Base-by-base conservation (phyloP, 2,329 filamentous ascomycete genomes). In the Cladosporium sp. region DNA sequence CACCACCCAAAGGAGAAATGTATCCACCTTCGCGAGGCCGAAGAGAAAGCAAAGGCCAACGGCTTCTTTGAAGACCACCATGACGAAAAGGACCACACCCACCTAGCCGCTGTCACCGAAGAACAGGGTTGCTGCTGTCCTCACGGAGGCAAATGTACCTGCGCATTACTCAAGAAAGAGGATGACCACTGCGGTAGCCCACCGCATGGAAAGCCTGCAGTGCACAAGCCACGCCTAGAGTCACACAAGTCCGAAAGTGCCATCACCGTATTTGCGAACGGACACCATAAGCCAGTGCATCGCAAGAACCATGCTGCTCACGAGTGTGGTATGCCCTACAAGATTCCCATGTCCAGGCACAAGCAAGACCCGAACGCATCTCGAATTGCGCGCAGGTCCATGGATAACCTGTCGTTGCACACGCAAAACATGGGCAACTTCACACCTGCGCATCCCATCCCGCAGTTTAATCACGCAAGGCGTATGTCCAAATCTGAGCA, bases 241-340 rank as follows among this genome's bases (percentile, higher is more conserved):
- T 76, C 79, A 47, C 79, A 80, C 58, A 82, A 81, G 64, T 85
- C 82, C 22, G 84, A 87, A 53, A 80, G 78, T 58, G 80, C 79
- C 28, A 72, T 86, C 65, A 85, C 81, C 17, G 76, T 84, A 58
- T 85, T 85, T 67, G 77, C 82, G 20, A 85, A 86, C 66, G 83
- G 83, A 58, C 83, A 86, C 64, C 83, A 86, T 73, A 85, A 85
- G 73, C 83, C 83, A 10, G 81, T 80, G 51, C 83, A 86, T 67
- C 82, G 83, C 63, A 82, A 84, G 72, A 86, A 86, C 71, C 82
- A 85, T 69, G 78, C 81, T 62, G 83, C 83, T 59, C 83, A 86
- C 66, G 82, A 85, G 60, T 83, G 79, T 57, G 83, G 83, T 58
- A 73, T 81, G 63, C 84, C 84, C 1, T 87, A 87, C 72, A 83